phyloP scores from a whole-genome alignment of 257 asterid species.

The Forsythia suspensa region DNA sequence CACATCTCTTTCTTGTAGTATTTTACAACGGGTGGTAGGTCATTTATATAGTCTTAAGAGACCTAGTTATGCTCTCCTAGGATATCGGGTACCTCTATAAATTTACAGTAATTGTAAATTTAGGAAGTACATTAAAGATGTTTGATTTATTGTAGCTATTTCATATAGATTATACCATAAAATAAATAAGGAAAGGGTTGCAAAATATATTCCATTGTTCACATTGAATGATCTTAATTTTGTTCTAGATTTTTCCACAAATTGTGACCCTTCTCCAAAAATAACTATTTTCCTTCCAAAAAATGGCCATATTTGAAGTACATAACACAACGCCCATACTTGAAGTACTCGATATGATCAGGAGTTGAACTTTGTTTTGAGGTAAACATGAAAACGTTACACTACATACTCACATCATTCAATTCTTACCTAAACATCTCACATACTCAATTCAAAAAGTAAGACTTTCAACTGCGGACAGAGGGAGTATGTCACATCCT shows the following conservation, averaged over 20 bases:
- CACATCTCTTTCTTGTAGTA: background rate
- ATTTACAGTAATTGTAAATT: background rate
- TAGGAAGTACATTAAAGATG: background rate
- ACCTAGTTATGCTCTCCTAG: background rate
- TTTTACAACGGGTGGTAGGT: background rate
- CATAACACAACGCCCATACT: background rate
- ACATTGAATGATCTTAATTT: background rate
- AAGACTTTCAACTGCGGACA: background rate
- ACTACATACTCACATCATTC: background rate
- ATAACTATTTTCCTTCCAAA: background rate
- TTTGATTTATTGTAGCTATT: background rate
- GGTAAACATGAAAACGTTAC: background rate
- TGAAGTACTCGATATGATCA: background rate
- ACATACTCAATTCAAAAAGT: background rate
- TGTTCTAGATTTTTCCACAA: background rate
- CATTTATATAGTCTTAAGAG: background rate
- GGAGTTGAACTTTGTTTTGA: background rate
- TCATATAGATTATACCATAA: background rate
- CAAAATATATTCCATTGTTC: background rate
- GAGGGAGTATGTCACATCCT: background rate
- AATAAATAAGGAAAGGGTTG: background rate
- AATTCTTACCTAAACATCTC: background rate
- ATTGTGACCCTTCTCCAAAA: background rate
- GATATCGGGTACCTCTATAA: background rate
- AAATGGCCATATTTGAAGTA: background rate